These are phyloP conservation scores for Colletotrichum echinochloae DNA, from an alignment of 2,329 filamentous ascomycete genomes.

Conservation along the genomic window DNA sequence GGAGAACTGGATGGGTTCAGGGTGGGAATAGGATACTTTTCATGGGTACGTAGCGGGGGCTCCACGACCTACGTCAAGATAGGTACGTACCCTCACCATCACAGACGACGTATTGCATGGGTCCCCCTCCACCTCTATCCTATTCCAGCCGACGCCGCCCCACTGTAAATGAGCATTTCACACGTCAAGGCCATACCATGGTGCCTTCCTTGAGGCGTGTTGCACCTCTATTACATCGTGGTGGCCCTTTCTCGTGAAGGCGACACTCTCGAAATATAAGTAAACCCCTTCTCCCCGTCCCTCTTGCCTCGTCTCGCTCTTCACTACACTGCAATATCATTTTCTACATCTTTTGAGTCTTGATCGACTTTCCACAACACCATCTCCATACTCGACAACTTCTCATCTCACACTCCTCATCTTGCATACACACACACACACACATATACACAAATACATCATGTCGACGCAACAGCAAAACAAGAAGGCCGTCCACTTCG, in stretches of 20 bases:
- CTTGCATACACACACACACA: not conserved
- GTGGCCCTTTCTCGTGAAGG: slow-evolving; percentile 34
- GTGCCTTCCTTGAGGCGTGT: slow-evolving; percentile 21
- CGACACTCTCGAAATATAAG: slow-evolving; percentile 34
- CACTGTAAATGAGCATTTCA: slow-evolving; percentile 38
- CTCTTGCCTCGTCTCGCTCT: accelerated
- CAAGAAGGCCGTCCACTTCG: slow-evolving; percentile 85
- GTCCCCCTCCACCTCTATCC: slow-evolving; percentile 35
- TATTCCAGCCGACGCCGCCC: slow-evolving; percentile 27
- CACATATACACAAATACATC: slow-evolving; percentile 45
- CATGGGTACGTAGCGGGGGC: slow-evolving; percentile 5
- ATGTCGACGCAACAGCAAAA: slow-evolving; percentile 51
- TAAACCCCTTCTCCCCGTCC: slow-evolving; percentile 8
- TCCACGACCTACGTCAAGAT: not conserved
- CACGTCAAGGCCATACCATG: slow-evolving; percentile 38
- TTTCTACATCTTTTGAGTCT: not conserved
- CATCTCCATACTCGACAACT: not conserved
- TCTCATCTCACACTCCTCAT: slow-evolving; percentile 1
- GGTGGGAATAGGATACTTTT: not conserved
- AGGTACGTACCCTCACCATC: slow-evolving; percentile 7
- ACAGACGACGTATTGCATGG: slow-evolving; percentile 33
- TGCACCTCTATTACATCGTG: slow-evolving; percentile 33
- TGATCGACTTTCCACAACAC: not conserved
- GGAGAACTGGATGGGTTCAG: not conserved
- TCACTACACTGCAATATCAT: not conserved